Percentiles rank a stretch among this genome's conserved stretches.
These are phyloP conservation scores for Brasenia schreberi DNA, from an alignment of 164 flowering plant species.

Conservation along the genomic window DNA sequence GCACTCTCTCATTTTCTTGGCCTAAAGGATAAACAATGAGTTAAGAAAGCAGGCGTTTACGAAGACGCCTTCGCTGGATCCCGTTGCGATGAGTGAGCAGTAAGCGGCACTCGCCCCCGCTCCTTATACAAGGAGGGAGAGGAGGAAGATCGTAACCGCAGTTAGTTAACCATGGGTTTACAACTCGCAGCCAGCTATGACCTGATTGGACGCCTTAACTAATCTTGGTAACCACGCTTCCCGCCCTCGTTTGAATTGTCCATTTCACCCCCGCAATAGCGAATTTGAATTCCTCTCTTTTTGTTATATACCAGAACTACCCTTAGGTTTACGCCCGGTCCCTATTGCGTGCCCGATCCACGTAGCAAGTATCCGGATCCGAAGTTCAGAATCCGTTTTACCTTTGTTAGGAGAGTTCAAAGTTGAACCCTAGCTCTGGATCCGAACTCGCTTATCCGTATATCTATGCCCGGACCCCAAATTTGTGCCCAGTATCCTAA, in stretches of 20 bases:
- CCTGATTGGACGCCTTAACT: background rate
- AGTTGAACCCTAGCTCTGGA: too few relatives aligned
- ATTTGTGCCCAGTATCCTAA: too few relatives aligned
- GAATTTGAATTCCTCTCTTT: too few relatives aligned
- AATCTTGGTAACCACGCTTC: background rate
- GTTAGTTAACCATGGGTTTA: constrained; percentile 17
- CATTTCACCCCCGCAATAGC: too few relatives aligned
- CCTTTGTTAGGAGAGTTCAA: too few relatives aligned
- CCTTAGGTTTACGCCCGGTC: too few relatives aligned
- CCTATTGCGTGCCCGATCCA: too few relatives aligned
- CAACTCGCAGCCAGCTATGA: constrained; percentile 7
- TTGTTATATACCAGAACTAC: too few relatives aligned
- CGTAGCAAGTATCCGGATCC: too few relatives aligned
- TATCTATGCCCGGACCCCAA: too few relatives aligned
- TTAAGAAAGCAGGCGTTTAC: constrained; percentile 18
- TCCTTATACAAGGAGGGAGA: constrained; percentile 1
- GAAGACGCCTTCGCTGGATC: constrained; percentile 25
- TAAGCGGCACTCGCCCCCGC: background rate
- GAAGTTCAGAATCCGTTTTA: too few relatives aligned
- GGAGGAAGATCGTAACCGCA: constrained; percentile 1
- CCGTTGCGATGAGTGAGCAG: background rate
- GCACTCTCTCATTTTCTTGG: constrained; percentile 44
- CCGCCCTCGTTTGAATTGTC: background rate
- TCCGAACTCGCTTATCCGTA: too few relatives aligned
- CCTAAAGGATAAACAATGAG: background rate